Evolutionary conservation across 1,284 basidiomycete genomes (phyloP).

Genomic region (Ceratobasidium sp.): DNA sequence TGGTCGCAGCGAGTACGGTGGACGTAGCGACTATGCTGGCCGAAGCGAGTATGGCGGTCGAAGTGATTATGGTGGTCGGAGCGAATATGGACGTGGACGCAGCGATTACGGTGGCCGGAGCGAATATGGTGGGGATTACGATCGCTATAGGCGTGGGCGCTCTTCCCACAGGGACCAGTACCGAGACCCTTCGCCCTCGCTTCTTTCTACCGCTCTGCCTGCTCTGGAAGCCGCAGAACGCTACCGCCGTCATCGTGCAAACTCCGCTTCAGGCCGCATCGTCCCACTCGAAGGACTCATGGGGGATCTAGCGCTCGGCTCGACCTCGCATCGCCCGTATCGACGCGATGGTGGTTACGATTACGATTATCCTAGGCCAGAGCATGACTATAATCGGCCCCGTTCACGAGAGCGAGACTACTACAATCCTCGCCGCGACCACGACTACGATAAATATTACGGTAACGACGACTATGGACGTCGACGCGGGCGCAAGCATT

Average conservation of each 20-base stretch:
- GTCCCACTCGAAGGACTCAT: conserved; percentile 8
- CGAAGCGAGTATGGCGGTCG: background rate
- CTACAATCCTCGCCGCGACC: background rate
- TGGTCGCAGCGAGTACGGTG: background rate
- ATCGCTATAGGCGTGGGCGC: background rate
- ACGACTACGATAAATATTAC: background rate
- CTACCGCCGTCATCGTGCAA: conserved; percentile 18
- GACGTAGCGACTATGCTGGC: background rate
- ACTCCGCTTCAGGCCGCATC: background rate
- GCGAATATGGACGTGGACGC: background rate
- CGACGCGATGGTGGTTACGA: background rate
- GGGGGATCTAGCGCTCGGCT: conserved; percentile 1
- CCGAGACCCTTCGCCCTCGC: conserved; percentile 20
- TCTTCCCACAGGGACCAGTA: background rate
- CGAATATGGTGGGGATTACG: background rate
- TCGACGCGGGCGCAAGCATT: background rate
- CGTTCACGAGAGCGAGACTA: conserved; percentile 4
- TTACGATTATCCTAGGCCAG: background rate
- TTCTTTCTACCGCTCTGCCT: background rate
- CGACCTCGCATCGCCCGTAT: background rate
- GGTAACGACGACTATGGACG: background rate
- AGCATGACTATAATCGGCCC: background rate
- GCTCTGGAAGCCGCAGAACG: conserved; percentile 15
- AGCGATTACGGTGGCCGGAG: background rate
- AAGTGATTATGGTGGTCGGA: background rate